phyloP scores from a whole-genome alignment of 73 alveolate genomes.

The Stentor coeruleus region DNA sequence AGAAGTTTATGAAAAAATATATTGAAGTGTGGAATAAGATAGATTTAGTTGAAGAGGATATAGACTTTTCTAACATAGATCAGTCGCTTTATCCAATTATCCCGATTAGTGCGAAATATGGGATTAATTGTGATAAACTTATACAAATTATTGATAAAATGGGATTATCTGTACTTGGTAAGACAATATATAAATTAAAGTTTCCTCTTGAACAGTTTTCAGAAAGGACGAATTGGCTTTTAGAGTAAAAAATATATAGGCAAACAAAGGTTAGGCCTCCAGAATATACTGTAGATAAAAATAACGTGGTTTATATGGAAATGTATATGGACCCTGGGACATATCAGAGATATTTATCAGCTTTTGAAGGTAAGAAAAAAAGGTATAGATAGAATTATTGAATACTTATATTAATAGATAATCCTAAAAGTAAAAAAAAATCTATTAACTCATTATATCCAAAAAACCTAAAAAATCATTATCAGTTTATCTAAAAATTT shows the following conservation, averaged over 20 bases:
- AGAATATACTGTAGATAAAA: conserved; percentile 19
- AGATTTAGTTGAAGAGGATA: conserved; percentile 34
- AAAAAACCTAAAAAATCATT: too few relatives aligned
- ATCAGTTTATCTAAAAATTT: too few relatives aligned
- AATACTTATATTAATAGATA: too few relatives aligned
- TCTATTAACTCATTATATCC: too few relatives aligned
- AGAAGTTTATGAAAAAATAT: conserved; percentile 45
- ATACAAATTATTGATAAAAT: conserved; percentile 30
- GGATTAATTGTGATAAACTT: conserved; percentile 38
- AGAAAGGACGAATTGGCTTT: conserved; percentile 45
- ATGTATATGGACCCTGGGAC: conserved; percentile 42
- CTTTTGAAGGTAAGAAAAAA: conserved; percentile 21
- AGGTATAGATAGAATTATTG: neutral
- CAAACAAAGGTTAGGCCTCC: conserved; percentile 26
- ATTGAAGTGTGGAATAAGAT: conserved; percentile 88
- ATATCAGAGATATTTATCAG: conserved; percentile 36
- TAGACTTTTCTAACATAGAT: neutral
- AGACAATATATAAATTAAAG: conserved; percentile 22
- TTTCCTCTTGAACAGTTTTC: conserved; percentile 31
- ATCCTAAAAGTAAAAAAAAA: too few relatives aligned
- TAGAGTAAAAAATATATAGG: conserved; percentile 26
- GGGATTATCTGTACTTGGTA: conserved; percentile 35
- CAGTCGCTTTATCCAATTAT: conserved; percentile 47
- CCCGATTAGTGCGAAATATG: conserved; percentile 45
- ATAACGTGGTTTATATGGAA: conserved; percentile 30